phyloP scores from a whole-genome alignment of 2,329 filamentous ascomycete genomes.

The Fusarium falciforme region DNA sequence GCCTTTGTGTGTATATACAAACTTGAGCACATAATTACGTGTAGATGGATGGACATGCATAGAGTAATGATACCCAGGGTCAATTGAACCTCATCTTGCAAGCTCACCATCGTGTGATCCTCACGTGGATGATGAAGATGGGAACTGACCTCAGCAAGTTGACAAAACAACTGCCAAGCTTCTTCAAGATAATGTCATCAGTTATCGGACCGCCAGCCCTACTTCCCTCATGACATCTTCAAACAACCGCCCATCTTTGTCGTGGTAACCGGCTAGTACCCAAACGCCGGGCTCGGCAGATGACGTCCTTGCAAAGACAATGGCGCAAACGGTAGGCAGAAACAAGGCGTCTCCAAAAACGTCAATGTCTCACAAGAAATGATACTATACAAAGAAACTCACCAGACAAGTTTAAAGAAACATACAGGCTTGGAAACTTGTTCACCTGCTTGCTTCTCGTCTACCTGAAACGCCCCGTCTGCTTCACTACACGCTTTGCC shows the following conservation, averaged over 20 bases:
- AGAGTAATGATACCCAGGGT: not conserved
- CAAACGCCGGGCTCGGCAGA: not conserved
- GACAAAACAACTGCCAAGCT: not conserved
- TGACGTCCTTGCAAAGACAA: not conserved
- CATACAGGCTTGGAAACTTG: not conserved
- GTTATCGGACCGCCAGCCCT: not conserved
- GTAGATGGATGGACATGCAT: not conserved
- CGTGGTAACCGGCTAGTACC: not conserved
- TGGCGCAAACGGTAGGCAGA: not conserved
- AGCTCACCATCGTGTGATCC: not conserved
- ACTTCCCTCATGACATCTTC: not conserved
- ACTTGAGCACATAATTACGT: not conserved
- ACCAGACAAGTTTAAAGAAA: not conserved
- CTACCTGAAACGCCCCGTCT: constrained; percentile 38
- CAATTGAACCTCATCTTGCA: not conserved
- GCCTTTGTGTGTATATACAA: not conserved
- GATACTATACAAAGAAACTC: not conserved
- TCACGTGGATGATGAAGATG: not conserved
- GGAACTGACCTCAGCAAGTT: not conserved
- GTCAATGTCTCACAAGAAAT: not conserved
- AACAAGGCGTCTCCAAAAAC: not conserved
- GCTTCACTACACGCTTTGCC: constrained; percentile 36
- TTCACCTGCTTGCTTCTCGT: not conserved
- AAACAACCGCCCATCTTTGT: not conserved
- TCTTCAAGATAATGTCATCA: not conserved